phyloP scores from a whole-genome alignment of 192 early-diverging fungal species.

The Allomyces macrogynus region DNA sequence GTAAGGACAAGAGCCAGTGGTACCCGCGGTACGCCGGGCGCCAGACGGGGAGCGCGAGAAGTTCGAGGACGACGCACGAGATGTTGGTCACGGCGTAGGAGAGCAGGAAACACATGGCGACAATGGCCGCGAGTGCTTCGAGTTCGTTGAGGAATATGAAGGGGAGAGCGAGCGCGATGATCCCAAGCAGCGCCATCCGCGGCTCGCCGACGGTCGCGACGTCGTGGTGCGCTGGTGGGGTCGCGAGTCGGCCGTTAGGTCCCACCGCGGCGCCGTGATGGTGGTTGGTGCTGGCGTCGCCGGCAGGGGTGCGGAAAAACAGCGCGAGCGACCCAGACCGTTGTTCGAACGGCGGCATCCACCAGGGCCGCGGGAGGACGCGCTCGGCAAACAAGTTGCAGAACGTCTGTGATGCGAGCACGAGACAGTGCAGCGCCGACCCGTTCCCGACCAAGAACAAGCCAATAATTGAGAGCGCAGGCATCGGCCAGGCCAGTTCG shows the following conservation, averaged over 20 bases:
- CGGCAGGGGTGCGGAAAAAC: too few relatives aligned
- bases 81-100: not conserved
- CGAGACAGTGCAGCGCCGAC: constrained; percentile 3
- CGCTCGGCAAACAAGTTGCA: not conserved
- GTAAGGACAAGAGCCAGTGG: not conserved
- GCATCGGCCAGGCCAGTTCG: not conserved
- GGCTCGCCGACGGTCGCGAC: not conserved
- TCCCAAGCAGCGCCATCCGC: not conserved
- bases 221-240: not conserved
- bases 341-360: not conserved
- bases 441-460: constrained; percentile 2
- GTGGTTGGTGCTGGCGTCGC: too few relatives aligned
- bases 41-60: not conserved
- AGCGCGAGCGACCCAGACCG: not conserved
- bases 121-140: constrained; percentile 1
- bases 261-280: too few relatives aligned
- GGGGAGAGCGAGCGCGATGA: not conserved
- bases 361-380: not conserved
- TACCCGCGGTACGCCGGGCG: not conserved
- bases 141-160: not conserved
- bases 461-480: not conserved
- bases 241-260: too few relatives aligned
- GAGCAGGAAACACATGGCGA: constrained; percentile 2
- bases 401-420: not conserved
- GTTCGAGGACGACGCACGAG: not conserved